Evolutionary conservation across 2,329 filamentous ascomycete genomes (phyloP), one percentile per base, ranked within the genome.

Genomic region (Byssothecium circinans): DNA sequence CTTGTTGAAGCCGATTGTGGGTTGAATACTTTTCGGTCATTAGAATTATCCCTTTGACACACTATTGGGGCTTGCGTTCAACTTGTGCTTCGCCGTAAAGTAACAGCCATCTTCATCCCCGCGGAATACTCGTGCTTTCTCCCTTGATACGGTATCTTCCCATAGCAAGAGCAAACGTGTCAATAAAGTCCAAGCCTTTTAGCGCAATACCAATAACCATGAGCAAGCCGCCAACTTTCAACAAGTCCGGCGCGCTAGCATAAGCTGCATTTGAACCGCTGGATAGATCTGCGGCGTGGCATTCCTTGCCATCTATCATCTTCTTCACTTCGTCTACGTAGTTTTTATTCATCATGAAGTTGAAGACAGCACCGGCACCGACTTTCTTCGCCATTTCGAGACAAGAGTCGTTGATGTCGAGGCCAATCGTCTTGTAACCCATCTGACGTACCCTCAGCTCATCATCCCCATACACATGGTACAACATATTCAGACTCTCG

Each of bases 321-420:
- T 66, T 67, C 61, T 74, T 75, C 41, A 77, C 62, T 43, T 74
- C 64, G 6, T 65, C 61, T 8, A 66, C 56, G 45, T 74, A 74
- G 41, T 71, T 52, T 7, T 67, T 56, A 50, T 72, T 68, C 2
- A 64, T 69, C 42, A 62, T 62, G n/a, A 73, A 72, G 59, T 76
- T 76, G 62, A 75, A 73, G n/a, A 70, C 57, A 8, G 66, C 64
- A 43, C 75, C 74, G 20, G 74, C 74, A 30, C 75, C 72, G 23
- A 72, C 65, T 29, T 68, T 65, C 41, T 64, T 72, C 14, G 68
- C 65, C 50, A 72, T 67, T 18, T 67, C 64, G 1, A 76, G 69
- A 42, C 73, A 74, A 3, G 61, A 62, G 45, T 78, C 71, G 43
- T 73, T 75, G 41, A 75, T 70, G 45, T 78, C 75, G 36, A 78